phyloP scores from a whole-genome alignment of 2,329 filamentous ascomycete genomes.

The Colletotrichum sp. region DNA sequence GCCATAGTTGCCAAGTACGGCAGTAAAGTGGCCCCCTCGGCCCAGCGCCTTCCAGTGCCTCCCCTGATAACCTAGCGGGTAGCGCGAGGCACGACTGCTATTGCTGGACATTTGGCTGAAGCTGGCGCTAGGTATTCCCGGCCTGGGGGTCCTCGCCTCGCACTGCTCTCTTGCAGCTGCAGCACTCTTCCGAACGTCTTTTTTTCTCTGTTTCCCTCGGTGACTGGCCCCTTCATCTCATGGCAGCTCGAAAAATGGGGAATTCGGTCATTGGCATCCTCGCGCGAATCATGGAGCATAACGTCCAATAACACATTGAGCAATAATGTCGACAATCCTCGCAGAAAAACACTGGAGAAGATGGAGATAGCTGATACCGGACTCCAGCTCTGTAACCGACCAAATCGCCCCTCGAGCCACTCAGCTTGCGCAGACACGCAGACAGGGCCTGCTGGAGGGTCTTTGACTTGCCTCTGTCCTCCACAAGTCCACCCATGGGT shows the following conservation, averaged over 20 bases:
- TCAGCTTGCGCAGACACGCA: not conserved
- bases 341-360: slow-evolving; percentile 12
- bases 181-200: not conserved
- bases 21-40: not conserved
- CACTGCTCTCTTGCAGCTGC: not conserved
- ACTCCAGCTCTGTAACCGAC: not conserved
- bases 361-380: slow-evolving; percentile 1
- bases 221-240: slow-evolving; percentile 8
- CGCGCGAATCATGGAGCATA: slow-evolving; percentile 11
- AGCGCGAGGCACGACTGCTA: slow-evolving; percentile 7
- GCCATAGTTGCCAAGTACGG: slow-evolving; percentile 13
- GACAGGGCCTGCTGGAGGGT: not conserved
- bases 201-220: not conserved
- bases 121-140: slow-evolving; percentile 12
- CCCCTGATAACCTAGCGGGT: slow-evolving; percentile 9
- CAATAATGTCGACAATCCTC: slow-evolving; percentile 1
- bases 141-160: not conserved
- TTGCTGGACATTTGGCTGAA: not conserved
- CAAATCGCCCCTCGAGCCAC: not conserved
- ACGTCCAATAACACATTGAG: not conserved
- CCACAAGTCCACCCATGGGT: not conserved
- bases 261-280: slow-evolving; percentile 15
- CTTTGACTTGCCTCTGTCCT: not conserved
- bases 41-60: slow-evolving; percentile 1
- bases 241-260: slow-evolving; percentile 15